Conservation (phyloP, 345 rosid genomes). For the Durio zibethinus region DNA sequence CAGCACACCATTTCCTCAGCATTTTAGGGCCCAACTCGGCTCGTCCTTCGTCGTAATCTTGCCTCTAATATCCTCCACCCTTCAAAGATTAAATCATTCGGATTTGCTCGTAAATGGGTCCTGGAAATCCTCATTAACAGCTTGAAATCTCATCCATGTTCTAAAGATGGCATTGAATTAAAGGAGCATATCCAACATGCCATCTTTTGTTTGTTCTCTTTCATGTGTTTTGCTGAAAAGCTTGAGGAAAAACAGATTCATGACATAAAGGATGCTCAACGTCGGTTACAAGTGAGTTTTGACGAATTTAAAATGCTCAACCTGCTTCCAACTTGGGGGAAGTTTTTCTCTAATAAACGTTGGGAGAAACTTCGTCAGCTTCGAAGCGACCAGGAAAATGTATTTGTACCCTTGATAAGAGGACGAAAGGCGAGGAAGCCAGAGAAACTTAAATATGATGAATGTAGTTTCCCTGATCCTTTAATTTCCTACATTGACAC, state of each 20-base stretch:
- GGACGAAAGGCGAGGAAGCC: too few relatives aligned
- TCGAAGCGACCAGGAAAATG: neutral
- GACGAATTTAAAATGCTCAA: constrained; percentile 1
- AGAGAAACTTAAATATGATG: too few relatives aligned
- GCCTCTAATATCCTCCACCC: constrained; percentile 20
- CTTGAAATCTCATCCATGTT: too few relatives aligned
- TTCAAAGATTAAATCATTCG: constrained; percentile 3
- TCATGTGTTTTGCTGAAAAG: constrained; percentile 24
- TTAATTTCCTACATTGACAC: neutral
- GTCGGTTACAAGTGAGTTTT: neutral
- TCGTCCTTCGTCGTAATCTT: constrained; percentile 18
- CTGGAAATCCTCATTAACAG: neutral
- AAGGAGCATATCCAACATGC: neutral
- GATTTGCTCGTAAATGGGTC: constrained; percentile 17
- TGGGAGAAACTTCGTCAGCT: neutral
- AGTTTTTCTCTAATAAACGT: neutral
- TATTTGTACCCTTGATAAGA: neutral
- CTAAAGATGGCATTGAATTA: neutral
- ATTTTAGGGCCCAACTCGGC: constrained; percentile 24
- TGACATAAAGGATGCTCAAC: neutral
- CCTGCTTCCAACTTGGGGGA: constrained; percentile 14
- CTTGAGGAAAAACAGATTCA: constrained; percentile 4
- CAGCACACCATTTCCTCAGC: constrained; percentile 21
- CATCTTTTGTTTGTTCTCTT: constrained; percentile 11
- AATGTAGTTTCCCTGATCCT: too few relatives aligned